Conservation (phyloP, 495 filamentous ascomycete genomes). For the Podospora fimiseda region DNA sequence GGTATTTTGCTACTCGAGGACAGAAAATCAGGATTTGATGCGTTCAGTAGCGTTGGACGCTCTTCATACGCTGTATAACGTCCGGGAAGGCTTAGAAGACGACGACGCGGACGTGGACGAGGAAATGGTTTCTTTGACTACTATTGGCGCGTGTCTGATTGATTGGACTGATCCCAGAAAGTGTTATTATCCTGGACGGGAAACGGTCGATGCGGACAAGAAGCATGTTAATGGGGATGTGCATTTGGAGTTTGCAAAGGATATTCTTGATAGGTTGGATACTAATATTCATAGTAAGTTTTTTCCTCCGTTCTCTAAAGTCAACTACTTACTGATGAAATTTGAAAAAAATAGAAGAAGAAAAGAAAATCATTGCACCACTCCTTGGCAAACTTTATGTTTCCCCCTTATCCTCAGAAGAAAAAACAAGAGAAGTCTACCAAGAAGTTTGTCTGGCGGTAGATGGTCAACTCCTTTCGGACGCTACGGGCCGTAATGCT, state of each 20-base stretch:
- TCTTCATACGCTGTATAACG: slow-evolving; percentile 56
- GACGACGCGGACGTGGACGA: slow-evolving; percentile 74
- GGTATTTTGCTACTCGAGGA: slow-evolving; percentile 80
- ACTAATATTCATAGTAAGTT: slow-evolving; percentile 56
- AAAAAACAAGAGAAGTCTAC: slow-evolving; percentile 45
- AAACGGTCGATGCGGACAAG: slow-evolving; percentile 46
- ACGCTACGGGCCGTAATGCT: slow-evolving; percentile 67
- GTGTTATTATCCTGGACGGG: slow-evolving; percentile 61
- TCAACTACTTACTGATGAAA: slow-evolving; percentile 35
- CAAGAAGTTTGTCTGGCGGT: slow-evolving; percentile 58
- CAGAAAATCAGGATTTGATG: slow-evolving; percentile 78
- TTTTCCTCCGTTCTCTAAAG: slow-evolving; percentile 5
- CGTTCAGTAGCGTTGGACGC: slow-evolving; percentile 60
- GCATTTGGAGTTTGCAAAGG: slow-evolving; percentile 59
- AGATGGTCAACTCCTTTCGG: slow-evolving; percentile 59
- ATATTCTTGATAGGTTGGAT: slow-evolving; percentile 53
- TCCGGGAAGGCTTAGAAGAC: slow-evolving; percentile 67
- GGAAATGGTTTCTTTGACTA: slow-evolving; percentile 68
- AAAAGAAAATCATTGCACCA: slow-evolving; percentile 72
- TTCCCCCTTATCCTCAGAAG: slow-evolving; percentile 48
- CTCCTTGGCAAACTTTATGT: slow-evolving; percentile 81
- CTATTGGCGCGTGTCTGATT: slow-evolving; percentile 71
- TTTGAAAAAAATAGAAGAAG: slow-evolving; percentile 52
- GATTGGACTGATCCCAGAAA: slow-evolving; percentile 97
- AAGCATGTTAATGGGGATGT: slow-evolving; percentile 58